Percentiles rank a stretch among this genome's conserved stretches.
Conservation (phyloP, 805 yeast genomes). For the Middelhovenomyces tepae region DNA sequence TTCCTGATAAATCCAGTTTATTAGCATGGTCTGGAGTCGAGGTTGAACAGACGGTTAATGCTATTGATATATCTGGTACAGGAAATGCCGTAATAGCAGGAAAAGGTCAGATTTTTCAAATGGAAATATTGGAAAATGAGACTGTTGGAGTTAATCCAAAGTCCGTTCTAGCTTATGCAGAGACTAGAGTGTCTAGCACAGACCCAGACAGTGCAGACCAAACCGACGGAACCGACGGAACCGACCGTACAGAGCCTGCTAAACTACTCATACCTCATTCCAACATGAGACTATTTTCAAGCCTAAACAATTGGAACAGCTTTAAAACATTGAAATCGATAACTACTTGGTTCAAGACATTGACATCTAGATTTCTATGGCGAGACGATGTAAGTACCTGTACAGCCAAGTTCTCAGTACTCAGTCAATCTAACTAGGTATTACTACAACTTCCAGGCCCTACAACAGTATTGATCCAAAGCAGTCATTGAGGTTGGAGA, state of each 20-base stretch:
- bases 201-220: constrained; percentile 13
- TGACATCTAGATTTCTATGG: constrained; percentile 17
- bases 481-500: background rate
- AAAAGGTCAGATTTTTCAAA: constrained; percentile 31
- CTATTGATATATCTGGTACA: constrained; percentile 10
- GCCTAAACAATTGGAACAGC: constrained; percentile 1
- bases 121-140: constrained; percentile 32
- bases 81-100: constrained; percentile 29
- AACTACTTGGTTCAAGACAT: constrained; percentile 7
- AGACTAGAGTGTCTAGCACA: constrained; percentile 11
- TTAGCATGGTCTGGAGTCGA: constrained; percentile 39
- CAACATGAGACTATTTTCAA: no score
- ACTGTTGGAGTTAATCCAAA: constrained; percentile 32
- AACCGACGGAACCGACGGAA: constrained; percentile 14
- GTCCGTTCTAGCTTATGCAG: constrained; percentile 33
- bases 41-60: constrained; percentile 18
- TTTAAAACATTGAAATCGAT: constrained; percentile 5
- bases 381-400: constrained; percentile 23
- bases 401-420: no score
- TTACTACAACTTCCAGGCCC: constrained; percentile 23
- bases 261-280: constrained; percentile 4
- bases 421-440: no score
- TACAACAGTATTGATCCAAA: constrained; percentile 22
- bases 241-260: constrained; percentile 3
- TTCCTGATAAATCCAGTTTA: constrained; percentile 32